phyloP scores from a whole-genome alignment of 441 rosid genomes.

The Euphorbia celastroides region DNA sequence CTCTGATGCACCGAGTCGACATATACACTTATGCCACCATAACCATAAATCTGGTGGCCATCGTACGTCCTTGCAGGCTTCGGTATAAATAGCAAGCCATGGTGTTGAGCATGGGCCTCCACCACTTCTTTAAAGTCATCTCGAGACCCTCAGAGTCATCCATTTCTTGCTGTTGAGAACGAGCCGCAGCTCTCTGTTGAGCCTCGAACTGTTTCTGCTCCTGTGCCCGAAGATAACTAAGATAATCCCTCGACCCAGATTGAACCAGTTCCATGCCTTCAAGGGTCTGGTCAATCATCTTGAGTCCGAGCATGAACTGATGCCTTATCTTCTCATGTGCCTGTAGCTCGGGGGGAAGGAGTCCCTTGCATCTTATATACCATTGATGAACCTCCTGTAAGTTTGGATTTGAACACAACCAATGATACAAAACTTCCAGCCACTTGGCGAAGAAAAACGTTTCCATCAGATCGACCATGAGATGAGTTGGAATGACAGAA shows the following conservation, averaged over 20 bases:
- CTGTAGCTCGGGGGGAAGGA: constrained; percentile 72
- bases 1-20: constrained; percentile 65
- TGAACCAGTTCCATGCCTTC: constrained; percentile 67
- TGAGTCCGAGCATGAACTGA: constrained; percentile 63
- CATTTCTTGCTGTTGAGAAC: constrained; percentile 36
- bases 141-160: constrained; percentile 35
- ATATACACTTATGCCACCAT: constrained; percentile 68
- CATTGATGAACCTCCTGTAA: constrained; percentile 70
- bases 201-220: constrained; percentile 63
- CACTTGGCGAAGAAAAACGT: constrained; percentile 76
- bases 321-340: constrained; percentile 67
- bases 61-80: constrained; percentile 77
- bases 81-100: constrained; percentile 67
- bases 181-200: constrained; percentile 49
- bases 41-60: constrained; percentile 84
- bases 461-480: constrained; percentile 84
- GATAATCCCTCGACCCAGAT: constrained; percentile 61
- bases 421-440: constrained; percentile 78
- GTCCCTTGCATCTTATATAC: constrained; percentile 73
- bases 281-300: constrained; percentile 72
- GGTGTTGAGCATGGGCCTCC: constrained; percentile 71
- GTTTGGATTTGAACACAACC: constrained; percentile 63
- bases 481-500: constrained; percentile 66
- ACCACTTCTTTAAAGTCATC: constrained; percentile 76
- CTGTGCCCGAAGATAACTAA: constrained; percentile 46